Conservation (phyloP, 1,139 yeast species). For the Magnusiomyces paraingens region DNA sequence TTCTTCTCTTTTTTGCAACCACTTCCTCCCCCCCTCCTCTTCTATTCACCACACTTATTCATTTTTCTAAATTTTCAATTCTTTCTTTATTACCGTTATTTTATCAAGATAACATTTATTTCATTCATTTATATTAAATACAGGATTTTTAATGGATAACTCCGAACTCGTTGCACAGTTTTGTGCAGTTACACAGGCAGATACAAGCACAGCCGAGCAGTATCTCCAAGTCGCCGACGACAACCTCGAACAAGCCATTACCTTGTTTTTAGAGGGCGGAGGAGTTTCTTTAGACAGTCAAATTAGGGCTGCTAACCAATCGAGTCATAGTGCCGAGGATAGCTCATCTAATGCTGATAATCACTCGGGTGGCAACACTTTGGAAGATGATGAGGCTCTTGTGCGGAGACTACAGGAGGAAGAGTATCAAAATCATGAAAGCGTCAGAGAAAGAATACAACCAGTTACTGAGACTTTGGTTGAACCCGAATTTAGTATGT, state of each 20-base stretch:
- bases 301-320: conserved; percentile 16
- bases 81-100: too few species aligned
- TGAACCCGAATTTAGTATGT: conserved; percentile 32
- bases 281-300: conserved; percentile 37
- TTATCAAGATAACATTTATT: too few species aligned
- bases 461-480: conserved; percentile 78
- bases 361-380: conserved; percentile 17
- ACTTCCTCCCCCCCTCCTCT: too few species aligned
- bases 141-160: neutral
- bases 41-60: too few species aligned
- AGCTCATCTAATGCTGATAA: conserved; percentile 5
- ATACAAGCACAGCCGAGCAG: conserved; percentile 62
- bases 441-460: conserved; percentile 72
- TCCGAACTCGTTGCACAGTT: conserved; percentile 59
- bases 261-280: conserved; percentile 75
- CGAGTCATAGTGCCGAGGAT: neutral
- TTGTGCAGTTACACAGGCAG: conserved; percentile 79
- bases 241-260: conserved; percentile 78
- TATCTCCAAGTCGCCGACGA: conserved; percentile 76
- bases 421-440: conserved; percentile 39
- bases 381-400: conserved; percentile 48
- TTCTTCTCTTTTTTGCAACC: too few species aligned
- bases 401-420: conserved; percentile 64
- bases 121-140: too few species aligned
- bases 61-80: too few species aligned